A percentile compares a stretch with the other conserved stretches of the same genome.
Evolutionary conservation across 352 stramenopile genomes (phyloP).

Genomic region (Globisporangium nunn): DNA sequence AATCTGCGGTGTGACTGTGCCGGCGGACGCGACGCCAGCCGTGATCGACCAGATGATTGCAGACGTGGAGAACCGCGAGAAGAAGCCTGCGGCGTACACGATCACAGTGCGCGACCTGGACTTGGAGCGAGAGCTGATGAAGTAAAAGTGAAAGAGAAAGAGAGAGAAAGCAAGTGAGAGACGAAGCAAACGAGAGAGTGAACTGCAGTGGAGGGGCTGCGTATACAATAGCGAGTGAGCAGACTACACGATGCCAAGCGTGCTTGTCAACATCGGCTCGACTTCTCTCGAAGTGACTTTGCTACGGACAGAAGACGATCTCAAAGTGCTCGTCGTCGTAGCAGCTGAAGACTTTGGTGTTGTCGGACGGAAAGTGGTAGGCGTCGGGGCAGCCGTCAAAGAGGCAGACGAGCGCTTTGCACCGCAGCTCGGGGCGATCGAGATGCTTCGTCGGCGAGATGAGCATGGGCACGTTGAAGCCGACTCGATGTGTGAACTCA

Average conservation of each 20-base stretch:
- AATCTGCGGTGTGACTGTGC: slow-evolving; percentile 63
- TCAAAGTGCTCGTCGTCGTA: slow-evolving; percentile 16
- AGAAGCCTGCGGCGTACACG: slow-evolving; percentile 23
- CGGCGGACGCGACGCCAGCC: slow-evolving; percentile 38
- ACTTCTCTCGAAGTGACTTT: too few species aligned
- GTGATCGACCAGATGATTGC: slow-evolving; percentile 68
- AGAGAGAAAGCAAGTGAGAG: too few species aligned
- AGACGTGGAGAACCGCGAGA: slow-evolving; percentile 19
- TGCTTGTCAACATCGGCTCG: too few species aligned
- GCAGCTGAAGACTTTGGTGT: slow-evolving; percentile 19
- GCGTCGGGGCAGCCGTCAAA: slow-evolving; percentile 13
- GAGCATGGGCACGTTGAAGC: slow-evolving; percentile 19
- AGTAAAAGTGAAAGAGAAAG: slow-evolving; percentile 9
- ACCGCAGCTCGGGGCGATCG: slow-evolving; percentile 6
- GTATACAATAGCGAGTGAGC: too few species aligned
- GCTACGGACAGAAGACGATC: slow-evolving; percentile 19
- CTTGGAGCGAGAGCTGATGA: slow-evolving; percentile 77
- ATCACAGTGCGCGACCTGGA: slow-evolving; percentile 76
- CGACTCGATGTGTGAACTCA: slow-evolving; percentile 4
- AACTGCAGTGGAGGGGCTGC: too few species aligned
- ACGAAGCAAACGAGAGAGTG: too few species aligned
- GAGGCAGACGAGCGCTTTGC: slow-evolving; percentile 11
- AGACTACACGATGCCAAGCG: too few species aligned
- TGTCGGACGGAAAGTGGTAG: slow-evolving; percentile 20
- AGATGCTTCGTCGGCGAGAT: slow-evolving; percentile 14